Percentiles rank a stretch among this genome's conserved stretches.
These are phyloP conservation scores for Pyrrhoderma noxium DNA, from an alignment of 1,284 basidiomycete genomes.

Conservation along the genomic window DNA sequence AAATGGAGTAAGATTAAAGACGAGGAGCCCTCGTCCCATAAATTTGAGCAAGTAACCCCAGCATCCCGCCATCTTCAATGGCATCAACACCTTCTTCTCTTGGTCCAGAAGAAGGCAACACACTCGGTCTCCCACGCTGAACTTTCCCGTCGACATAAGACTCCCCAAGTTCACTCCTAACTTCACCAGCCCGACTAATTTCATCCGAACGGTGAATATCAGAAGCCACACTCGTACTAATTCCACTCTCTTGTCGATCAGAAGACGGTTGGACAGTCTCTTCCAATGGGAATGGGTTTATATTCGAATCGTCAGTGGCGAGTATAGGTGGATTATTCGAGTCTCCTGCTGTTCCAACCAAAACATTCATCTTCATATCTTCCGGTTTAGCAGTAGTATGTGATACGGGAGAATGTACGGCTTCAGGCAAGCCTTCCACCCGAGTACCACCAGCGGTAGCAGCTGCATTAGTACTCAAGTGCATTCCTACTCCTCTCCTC, in stretches of 20 bases:
- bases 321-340: background rate
- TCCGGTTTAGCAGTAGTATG: background rate
- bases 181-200: conserved; percentile 43
- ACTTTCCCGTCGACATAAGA: conserved; percentile 62
- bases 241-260: conserved; percentile 8
- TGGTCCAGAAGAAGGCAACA: conserved; percentile 16
- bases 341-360: too few species aligned
- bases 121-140: conserved; percentile 15
- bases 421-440: too few species aligned
- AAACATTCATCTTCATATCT: background rate
- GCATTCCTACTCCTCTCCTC: conserved; percentile 32
- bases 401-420: background rate
- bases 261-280: conserved; percentile 9
- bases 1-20: background rate
- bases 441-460: too few species aligned
- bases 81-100: conserved; percentile 52
- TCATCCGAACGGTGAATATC: conserved; percentile 37
- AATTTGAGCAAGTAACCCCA: conserved; percentile 71
- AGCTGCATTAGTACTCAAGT: background rate
- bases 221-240: conserved; percentile 19
- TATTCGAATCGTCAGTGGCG: background rate
- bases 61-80: conserved; percentile 58
- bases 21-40: conserved; percentile 52
- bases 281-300: conserved; percentile 17
- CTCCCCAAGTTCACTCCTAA: conserved; percentile 54